Conservation (phyloP, 164 flowering plant genomes). For the Liriodendron chinense region DNA sequence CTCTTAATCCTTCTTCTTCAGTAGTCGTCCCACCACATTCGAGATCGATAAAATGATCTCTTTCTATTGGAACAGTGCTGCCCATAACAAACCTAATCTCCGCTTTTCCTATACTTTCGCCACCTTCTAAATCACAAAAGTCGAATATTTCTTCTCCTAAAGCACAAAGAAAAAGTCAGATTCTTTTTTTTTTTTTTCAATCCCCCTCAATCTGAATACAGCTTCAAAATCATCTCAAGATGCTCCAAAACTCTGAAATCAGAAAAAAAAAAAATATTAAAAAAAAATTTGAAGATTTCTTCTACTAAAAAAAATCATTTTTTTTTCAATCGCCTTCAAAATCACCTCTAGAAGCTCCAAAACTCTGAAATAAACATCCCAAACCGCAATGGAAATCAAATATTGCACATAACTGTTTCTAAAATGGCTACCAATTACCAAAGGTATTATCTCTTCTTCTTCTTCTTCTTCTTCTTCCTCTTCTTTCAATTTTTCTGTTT, state of each 20-base stretch:
- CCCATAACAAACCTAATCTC: slow-evolving; percentile 29
- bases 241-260: background rate
- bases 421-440: background rate
- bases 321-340: background rate
- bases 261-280: background rate
- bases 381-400: background rate
- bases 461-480: too few relatives aligned
- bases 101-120: background rate
- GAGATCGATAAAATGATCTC: slow-evolving; percentile 40
- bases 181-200: background rate
- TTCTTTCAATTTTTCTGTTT: background rate
- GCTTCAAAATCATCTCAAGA: background rate
- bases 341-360: background rate
- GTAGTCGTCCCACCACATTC: slow-evolving; percentile 43
- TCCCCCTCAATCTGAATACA: background rate
- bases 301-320: background rate
- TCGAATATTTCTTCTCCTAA: background rate
- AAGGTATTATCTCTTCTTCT: background rate
- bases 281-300: background rate
- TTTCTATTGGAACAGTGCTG: slow-evolving; percentile 23
- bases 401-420: background rate
- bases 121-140: background rate
- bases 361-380: background rate
- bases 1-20: slow-evolving; percentile 28
- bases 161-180: background rate